Evolutionary conservation across 352 stramenopile genomes (phyloP).

Genomic region (Nothophytophthora sp.): DNA sequence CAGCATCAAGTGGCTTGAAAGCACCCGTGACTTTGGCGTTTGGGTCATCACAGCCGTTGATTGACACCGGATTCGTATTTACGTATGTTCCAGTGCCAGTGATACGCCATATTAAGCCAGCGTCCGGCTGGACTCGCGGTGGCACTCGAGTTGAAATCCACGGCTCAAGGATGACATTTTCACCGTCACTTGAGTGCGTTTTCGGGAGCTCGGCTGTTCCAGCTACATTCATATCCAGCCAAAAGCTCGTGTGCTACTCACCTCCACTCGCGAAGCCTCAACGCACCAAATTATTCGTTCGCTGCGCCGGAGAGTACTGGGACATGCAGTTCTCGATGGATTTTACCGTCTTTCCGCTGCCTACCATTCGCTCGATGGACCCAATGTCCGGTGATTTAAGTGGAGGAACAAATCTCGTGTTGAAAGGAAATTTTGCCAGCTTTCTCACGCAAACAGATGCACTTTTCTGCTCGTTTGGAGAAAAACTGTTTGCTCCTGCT

Average conservation of each 20-base stretch:
- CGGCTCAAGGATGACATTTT: slow-evolving; percentile 26
- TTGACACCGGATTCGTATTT: slow-evolving; percentile 7
- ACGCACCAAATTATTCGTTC: slow-evolving; percentile 15
- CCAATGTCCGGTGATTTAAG: slow-evolving; percentile 20
- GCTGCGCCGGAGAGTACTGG: slow-evolving; percentile 11
- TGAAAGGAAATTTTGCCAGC: slow-evolving; percentile 31
- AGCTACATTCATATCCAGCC: slow-evolving; percentile 25
- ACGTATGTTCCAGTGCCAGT: slow-evolving; percentile 12
- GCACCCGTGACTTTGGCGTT: slow-evolving; percentile 11
- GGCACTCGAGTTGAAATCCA: slow-evolving; percentile 28
- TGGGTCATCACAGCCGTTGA: neutral
- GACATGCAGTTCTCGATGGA: slow-evolving; percentile 5
- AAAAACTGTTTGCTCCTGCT: slow-evolving; percentile 1
- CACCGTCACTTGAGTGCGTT: slow-evolving; percentile 23
- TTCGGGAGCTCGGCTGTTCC: slow-evolving; percentile 28
- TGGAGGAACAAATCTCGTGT: slow-evolving; percentile 29
- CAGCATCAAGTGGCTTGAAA: neutral
- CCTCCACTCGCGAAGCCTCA: slow-evolving; percentile 12
- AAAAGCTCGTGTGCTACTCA: slow-evolving; percentile 30
- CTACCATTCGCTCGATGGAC: slow-evolving; percentile 15
- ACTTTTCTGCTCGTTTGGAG: slow-evolving; percentile 40
- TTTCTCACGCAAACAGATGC: neutral
- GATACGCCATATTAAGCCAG: slow-evolving; percentile 25
- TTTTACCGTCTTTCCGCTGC: slow-evolving; percentile 25
- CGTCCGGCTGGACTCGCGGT: slow-evolving; percentile 36